Conservation (phyloP, 116 monocot genomes). For the Cymodocea nodosa region DNA sequence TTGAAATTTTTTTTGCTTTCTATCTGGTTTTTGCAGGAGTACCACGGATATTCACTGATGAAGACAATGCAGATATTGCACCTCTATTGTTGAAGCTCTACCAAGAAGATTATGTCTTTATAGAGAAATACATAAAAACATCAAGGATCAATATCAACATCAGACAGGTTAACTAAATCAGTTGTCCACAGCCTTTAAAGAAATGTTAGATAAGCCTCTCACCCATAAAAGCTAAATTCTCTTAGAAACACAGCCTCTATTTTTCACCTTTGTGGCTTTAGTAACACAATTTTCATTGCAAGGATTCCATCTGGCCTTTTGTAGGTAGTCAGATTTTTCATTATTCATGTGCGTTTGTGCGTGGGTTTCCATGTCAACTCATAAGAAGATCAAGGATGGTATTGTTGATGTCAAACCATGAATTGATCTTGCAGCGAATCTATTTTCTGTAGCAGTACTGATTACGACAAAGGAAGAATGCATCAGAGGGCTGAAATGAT, state of each 20-base stretch:
- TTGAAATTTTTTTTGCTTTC: neutral
- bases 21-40: constrained; percentile 35
- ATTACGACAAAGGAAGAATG: too few species aligned
- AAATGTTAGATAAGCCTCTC: neutral
- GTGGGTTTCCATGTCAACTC: neutral
- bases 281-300: constrained; percentile 1
- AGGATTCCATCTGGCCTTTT: neutral
- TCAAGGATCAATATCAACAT: constrained; percentile 86
- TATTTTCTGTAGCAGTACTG: too few species aligned
- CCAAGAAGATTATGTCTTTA: constrained; percentile 22
- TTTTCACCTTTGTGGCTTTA: constrained; percentile 1
- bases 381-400: too few species aligned
- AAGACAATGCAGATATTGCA: constrained; percentile 38
- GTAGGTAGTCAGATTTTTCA: neutral
- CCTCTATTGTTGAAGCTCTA: constrained; percentile 31
- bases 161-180: constrained; percentile 29
- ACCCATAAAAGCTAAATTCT: neutral
- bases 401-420: too few species aligned
- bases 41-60: constrained; percentile 68
- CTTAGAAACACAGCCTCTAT: neutral
- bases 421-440: too few species aligned
- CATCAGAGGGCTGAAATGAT: neutral
- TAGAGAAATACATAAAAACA: constrained; percentile 38
- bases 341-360: neutral
- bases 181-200: neutral